Base-by-base conservation (phyloP, 2,329 filamentous ascomycete species). In the Ascochyta fabae region DNA sequence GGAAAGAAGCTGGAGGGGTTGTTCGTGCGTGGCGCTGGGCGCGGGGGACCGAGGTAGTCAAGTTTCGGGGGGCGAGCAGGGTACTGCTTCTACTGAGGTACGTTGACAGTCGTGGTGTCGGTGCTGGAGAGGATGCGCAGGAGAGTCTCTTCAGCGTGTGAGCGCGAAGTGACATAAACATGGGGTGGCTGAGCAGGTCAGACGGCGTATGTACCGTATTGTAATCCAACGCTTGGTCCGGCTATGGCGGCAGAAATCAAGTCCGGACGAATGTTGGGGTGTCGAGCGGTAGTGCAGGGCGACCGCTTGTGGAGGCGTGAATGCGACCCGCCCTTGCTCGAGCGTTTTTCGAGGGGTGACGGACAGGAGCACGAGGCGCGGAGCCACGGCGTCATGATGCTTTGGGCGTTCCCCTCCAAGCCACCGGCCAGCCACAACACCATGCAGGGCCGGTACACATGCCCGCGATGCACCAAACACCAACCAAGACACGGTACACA, bases 21-120 rank as follows among this genome's bases (percentile, higher is more conserved):
- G 16, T 24, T 49, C 22, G 41, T 50, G 42, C 13, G 53, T 60
- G 59, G 42, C 55, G 59, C 59, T 39, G 47, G 42, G 42, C 41
- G 40, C 48, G 55, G 53, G 44, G 40, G 40, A 12, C 45, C 44
- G 52, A 42, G 36, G 38, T 22, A 48, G 50, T n/a, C n/a, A 46
- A 47, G 27, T 49, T 47, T 43, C 58, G 58, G 35, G 16, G 52
- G 58, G 61, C 56, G 55, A 64, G 56, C 55, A 48, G 46, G 44
- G 42, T 43, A 60, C 46, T 56, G 40, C 56, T 59, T 48, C 59
- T 55, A 40, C 50, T 44, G 59, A 56, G 31, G 51, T 52, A 50
- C 42, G 40, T 35, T 9, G 43, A 34, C 34, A 46, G 41, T 39
- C 44, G 60, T 56, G 57, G 56, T 19, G 49, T 56, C 29, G 61